Percentiles rank a stretch among this genome's conserved stretches.
Conservation (phyloP, 768 basidiomycete genomes). For the Strobilomyces echinocephalus region DNA sequence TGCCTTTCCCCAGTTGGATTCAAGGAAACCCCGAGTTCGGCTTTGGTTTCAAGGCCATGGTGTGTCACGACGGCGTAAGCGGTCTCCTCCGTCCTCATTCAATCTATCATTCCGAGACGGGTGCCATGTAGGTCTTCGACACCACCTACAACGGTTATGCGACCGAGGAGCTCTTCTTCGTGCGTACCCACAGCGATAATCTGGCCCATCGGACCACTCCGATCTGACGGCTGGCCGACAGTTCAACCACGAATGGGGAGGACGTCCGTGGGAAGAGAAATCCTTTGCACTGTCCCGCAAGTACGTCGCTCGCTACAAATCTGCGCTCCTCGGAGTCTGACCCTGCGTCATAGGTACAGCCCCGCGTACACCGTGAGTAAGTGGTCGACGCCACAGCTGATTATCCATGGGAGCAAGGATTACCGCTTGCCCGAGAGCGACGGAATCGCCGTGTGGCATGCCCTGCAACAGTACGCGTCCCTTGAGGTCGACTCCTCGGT, state of each 20-base stretch:
- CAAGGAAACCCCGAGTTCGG: slow-evolving; percentile 88
- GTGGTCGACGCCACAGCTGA: slow-evolving; percentile 81
- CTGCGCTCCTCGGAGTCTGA: not conserved
- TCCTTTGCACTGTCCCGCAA: slow-evolving; percentile 51
- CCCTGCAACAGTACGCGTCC: slow-evolving; percentile 67
- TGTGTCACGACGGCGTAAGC: slow-evolving; percentile 86
- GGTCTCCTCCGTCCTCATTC: slow-evolving; percentile 3
- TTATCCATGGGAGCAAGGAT: slow-evolving; percentile 86
- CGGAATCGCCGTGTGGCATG: slow-evolving; percentile 80
- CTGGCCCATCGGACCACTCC: not conserved
- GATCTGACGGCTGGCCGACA: slow-evolving; percentile 24
- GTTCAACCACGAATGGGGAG: slow-evolving; percentile 88
- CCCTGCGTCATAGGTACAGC: slow-evolving; percentile 47
- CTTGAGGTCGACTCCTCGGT: not conserved
- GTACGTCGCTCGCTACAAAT: slow-evolving; percentile 31
- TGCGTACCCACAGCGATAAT: slow-evolving; percentile 33
- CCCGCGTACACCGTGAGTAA: slow-evolving; percentile 77
- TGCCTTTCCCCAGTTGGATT: slow-evolving; percentile 65
- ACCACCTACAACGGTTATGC: slow-evolving; percentile 75
- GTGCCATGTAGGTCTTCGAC: slow-evolving; percentile 58
- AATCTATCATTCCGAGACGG: not conserved
- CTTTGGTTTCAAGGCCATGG: slow-evolving; percentile 86
- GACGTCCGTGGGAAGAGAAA: slow-evolving; percentile 69
- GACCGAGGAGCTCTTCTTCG: slow-evolving; percentile 91
- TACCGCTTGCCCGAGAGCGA: slow-evolving; percentile 84